phyloP scores from a whole-genome alignment of 2,329 filamentous ascomycete species.

The Teratosphaeria destructans region DNA sequence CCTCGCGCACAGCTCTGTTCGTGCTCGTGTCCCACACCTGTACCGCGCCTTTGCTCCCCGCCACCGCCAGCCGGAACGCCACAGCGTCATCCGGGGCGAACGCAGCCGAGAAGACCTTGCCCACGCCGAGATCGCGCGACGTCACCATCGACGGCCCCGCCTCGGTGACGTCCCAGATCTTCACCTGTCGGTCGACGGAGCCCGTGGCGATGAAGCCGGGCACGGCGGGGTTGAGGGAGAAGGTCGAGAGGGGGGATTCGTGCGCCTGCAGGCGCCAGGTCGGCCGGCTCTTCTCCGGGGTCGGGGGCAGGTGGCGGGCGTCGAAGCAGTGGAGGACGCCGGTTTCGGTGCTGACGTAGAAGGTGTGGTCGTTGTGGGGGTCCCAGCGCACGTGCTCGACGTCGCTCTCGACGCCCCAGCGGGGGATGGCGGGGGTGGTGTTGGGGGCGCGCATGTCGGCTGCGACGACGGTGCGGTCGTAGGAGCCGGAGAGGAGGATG shows the following conservation, averaged over 20 bases:
- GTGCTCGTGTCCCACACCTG: constrained; percentile 97
- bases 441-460: constrained; percentile 92
- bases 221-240: constrained; percentile 82
- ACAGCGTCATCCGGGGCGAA: constrained; percentile 89
- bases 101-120: constrained; percentile 81
- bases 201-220: constrained; percentile 91
- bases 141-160: constrained; percentile 83
- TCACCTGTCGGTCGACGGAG: constrained; percentile 88
- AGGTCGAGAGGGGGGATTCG: constrained; percentile 80
- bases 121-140: constrained; percentile 81
- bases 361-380: constrained; percentile 82
- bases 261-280: constrained; percentile 95
- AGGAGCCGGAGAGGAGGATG: constrained; percentile 81
- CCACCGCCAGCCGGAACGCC: constrained; percentile 83
- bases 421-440: constrained; percentile 63
- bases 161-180: constrained; percentile 80
- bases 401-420: constrained; percentile 92
- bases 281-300: constrained; percentile 66
- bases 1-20: constrained; percentile 72
- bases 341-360: constrained; percentile 85
- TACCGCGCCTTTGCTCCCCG: constrained; percentile 84
- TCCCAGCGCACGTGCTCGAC: constrained; percentile 92
- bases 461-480: constrained; percentile 88
- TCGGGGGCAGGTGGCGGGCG: constrained; percentile 61
- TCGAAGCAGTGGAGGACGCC: constrained; percentile 92